Conservation (phyloP, 2,329 filamentous ascomycete genomes). For the Penicillium psychrosexuale region DNA sequence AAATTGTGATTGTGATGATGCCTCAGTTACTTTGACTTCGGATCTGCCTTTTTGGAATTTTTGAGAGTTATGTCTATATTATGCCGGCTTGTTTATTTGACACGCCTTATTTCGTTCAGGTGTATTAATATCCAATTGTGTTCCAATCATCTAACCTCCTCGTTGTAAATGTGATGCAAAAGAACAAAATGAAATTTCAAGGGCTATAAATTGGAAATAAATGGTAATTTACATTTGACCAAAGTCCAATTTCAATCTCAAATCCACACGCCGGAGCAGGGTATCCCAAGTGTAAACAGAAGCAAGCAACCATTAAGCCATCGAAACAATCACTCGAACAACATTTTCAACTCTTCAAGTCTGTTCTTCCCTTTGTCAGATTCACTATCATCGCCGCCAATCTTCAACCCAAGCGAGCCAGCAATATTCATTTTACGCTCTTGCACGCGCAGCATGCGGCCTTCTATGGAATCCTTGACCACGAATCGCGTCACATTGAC, state of each 20-base stretch:
- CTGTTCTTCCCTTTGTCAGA: conserved; percentile 87
- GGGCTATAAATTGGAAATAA: background rate
- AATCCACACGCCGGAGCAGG: background rate
- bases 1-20: background rate
- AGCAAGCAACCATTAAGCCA: background rate
- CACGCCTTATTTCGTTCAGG: background rate
- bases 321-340: conserved; percentile 53
- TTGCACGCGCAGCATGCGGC: conserved; percentile 89
- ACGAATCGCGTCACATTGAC: conserved; percentile 87
- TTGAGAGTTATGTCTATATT: background rate
- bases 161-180: background rate
- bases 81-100: background rate
- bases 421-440: conserved; percentile 86
- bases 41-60: background rate
- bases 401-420: conserved; percentile 93
- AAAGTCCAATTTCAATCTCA: background rate
- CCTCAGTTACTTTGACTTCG: background rate
- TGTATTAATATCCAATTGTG: conserved; percentile 10
- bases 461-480: conserved; percentile 86
- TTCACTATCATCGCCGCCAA: conserved; percentile 81
- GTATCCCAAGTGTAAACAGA: background rate
- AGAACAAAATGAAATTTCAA: background rate
- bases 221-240: background rate
- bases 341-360: conserved; percentile 90
- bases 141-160: background rate